phyloP scores from a whole-genome alignment of 345 rosid species.

The Lenwebbia sp. region DNA sequence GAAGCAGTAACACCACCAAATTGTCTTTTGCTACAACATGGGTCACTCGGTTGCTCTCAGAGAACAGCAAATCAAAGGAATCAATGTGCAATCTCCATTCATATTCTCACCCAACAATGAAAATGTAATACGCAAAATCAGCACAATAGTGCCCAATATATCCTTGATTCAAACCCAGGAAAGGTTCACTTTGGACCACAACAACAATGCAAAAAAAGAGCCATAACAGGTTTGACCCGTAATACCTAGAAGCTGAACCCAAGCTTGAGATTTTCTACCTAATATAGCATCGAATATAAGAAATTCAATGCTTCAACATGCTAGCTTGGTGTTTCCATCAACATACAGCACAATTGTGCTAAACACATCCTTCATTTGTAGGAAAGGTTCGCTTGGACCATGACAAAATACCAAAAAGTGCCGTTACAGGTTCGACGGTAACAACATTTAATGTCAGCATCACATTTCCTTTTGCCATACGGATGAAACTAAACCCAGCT shows the following conservation, averaged over 20 bases:
- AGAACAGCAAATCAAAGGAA: too few species aligned
- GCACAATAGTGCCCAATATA: not conserved
- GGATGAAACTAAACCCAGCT: not conserved
- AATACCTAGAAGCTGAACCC: not conserved
- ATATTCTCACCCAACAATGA: too few species aligned
- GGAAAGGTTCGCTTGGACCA: not conserved
- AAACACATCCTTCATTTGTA: not conserved
- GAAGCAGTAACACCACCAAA: too few species aligned
- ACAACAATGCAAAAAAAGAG: not conserved
- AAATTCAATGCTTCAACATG: slow-evolving; percentile 7
- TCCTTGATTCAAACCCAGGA: not conserved
- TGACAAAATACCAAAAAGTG: not conserved
- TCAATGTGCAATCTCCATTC: too few species aligned
- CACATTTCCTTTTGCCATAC: not conserved
- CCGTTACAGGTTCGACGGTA: not conserved
- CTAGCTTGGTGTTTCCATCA: slow-evolving; percentile 19
- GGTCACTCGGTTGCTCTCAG: too few species aligned
- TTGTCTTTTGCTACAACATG: too few species aligned
- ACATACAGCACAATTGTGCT: slow-evolving; percentile 3
- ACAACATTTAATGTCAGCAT: not conserved
- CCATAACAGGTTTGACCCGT: not conserved
- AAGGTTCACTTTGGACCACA: not conserved
- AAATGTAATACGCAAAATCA: not conserved
- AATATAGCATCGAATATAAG: not conserved
- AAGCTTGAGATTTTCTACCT: not conserved